Evolutionary conservation across 2,329 filamentous ascomycete genomes (phyloP), one percentile per base, ranked within the genome.

Genomic region (Phyllosticta citriasiana): DNA sequence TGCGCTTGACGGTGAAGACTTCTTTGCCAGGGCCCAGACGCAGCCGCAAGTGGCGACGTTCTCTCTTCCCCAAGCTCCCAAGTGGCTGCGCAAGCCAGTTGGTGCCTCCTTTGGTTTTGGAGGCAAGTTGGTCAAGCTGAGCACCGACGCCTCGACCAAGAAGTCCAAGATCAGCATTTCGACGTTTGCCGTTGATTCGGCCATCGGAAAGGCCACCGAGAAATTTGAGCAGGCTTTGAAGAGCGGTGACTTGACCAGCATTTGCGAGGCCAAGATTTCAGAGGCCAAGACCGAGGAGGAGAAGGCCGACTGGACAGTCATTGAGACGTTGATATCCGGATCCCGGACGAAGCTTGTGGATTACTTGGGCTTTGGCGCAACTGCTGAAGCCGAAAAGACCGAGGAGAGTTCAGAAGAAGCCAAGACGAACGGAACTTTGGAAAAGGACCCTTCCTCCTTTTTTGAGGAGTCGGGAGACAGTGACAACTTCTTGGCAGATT

Each of bases 61-160:
- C 79, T 90, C 91, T 2, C 79, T 99, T 53, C 79, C 82, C 56
- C 91, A 91, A 70, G 87, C 94, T 1, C 95, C 94, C 0, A 92
- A 87, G 67, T 99, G 94, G 94, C 82, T 94, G 52, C 87, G 96
- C 74, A 83, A 88, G 60, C 92, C 93, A 1, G 83, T 87, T 52
- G 90, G 91, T 68, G 93, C 88, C 16, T 89, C 91, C 0, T 99
- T 99, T 76, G 94, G 91, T 0, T 99, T 97, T 72, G 94, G 94
- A 60, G 94, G 95, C 59, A 96, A 96, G 73, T 80, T 99, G 24
- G 85, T 97, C 16, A 83, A 86, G 61, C 86, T 97, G 75, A 82
- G 83, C 64, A 78, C 86, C 35, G 87, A 90, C 64, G 82, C 82
- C 50, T 76, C 81, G 40, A 80, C 83, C 2, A 72, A 78, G 64